Evolutionary conservation across 768 basidiomycete species (phyloP), one percentile per base, ranked within the genome.

Genomic region (Rhodosporidiobolus odoratus): DNA sequence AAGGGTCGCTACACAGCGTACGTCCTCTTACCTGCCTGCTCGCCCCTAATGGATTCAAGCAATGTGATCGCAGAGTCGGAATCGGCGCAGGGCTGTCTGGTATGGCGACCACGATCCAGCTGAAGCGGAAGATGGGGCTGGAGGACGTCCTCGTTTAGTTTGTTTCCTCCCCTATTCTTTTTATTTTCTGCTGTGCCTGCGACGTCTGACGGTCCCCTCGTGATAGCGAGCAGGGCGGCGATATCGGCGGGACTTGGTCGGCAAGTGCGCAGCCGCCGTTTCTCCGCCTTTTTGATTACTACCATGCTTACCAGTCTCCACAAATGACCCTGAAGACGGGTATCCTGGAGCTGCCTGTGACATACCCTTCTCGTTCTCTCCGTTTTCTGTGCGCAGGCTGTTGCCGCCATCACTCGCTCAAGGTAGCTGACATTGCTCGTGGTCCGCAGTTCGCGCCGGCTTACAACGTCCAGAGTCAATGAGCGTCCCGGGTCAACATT

Each of bases 81-180:
- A 68, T 76, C 56, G 77, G 77, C 34, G 68, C 74, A 1, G 77
- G 77, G 12, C 23, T 78, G 6, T 66, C 66, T 0, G 77, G 77
- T 16, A 68, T 78, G 60, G 74, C 75, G 12, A 19, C 73, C 0
- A 74, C 70, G 25, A 67, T 73, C 32, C 75, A 78, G 66, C 63
- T 78, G 30, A 68, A 69, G 58, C 59, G 68, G 21, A 69, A 74
- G 65, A 68, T 76, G n/a, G 69, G 69, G 25, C 54, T 72, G 50
- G 67, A 48, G 6, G 75, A 77, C 35, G 66, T 77, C 10, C 69
- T 75, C 32, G 69, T 76, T 37, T 76, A 75, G 72, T 73, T 54
- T 30, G 72, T 48, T 6, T 5, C 41, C 41, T 25, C 16, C n/a
- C 21, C 17, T 23, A 32, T 19, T 30, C 34, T 35, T 30, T 27